Base-by-base conservation (phyloP, 2,329 filamentous ascomycete genomes). In the Rutstroemia sp. region DNA sequence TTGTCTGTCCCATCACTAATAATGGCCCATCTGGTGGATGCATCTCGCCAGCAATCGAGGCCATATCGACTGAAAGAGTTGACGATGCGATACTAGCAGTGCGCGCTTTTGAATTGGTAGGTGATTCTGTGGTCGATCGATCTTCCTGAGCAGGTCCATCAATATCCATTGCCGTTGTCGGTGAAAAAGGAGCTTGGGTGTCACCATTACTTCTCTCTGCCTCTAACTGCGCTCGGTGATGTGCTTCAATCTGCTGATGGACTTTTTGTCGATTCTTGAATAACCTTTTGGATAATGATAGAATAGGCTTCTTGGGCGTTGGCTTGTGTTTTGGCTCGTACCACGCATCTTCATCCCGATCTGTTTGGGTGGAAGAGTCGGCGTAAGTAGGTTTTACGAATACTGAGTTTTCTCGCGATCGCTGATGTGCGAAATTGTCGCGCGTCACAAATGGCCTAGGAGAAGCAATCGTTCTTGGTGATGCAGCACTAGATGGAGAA, bases 301-400 rank as follows among this genome's bases (percentile, higher is more conserved):
- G 50, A 34, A 68, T 60, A n/a, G 57, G 53, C 21, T 60, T 65
- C 54, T 63, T 64, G 3, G 60, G 57, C 21, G 56, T 64, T 12
- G 58, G 44, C 12, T 49, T 42, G 4, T 19, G n/a, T 27, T 25
- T 61, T 17, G 54, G 42, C 40, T 61, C 66, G 58, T 66, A 70
- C 68, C 68, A 70, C 2, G 63, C 65, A 61, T 67, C 57, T 39
- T 64, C 57, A 10, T 65, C 61, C n/a, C 61, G 60, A 27, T 69
- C 68, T 2, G 69, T 70, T 57, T 70, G 69, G 1, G 63, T 65
- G 2, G 60, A 60, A 3, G 64, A 56, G 30, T 69, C 66, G 14
- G 58, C 57, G 54, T 70, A 70, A n/a, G 56, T 57, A 38, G 44
- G 34, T 40, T 63, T 68, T 5, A 58, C 59, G n/a, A 38, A 54